Conservation (phyloP, 2,329 filamentous ascomycete genomes). For the Metarhizium humberi region DNA sequence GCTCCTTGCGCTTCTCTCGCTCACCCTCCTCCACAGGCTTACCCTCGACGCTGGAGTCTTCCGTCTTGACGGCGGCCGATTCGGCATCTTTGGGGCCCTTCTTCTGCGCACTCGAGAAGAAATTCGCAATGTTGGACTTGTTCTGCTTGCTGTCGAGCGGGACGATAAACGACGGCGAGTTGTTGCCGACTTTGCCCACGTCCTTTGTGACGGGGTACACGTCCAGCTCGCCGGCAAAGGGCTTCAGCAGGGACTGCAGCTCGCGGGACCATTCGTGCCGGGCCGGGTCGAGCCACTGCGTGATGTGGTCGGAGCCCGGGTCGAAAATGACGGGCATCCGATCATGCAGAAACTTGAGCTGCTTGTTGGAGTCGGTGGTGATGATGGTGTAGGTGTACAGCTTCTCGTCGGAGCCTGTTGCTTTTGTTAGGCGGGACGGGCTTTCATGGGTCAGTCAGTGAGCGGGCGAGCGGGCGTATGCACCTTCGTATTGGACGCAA, state of each 20-base stretch:
- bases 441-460: background rate
- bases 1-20: slow-evolving; percentile 16
- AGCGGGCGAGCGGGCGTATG: slow-evolving; percentile 3
- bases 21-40: too few species aligned
- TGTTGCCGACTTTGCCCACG: slow-evolving; percentile 90
- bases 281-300: slow-evolving; percentile 68
- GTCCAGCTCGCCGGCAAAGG: slow-evolving; percentile 70
- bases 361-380: slow-evolving; percentile 77
- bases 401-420: slow-evolving; percentile 41
- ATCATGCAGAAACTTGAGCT: slow-evolving; percentile 80
- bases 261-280: slow-evolving; percentile 66
- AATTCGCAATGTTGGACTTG: slow-evolving; percentile 89
- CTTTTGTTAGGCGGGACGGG: background rate
- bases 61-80: background rate
- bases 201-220: slow-evolving; percentile 81
- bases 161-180: slow-evolving; percentile 74
- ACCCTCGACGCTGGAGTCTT: background rate
- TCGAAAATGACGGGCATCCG: slow-evolving; percentile 93
- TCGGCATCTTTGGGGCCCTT: background rate
- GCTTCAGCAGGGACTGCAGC: slow-evolving; percentile 69
- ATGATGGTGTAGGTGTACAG: slow-evolving; percentile 89
- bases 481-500: slow-evolving; percentile 70
- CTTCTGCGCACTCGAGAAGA: slow-evolving; percentile 58
- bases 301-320: slow-evolving; percentile 59
- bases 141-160: slow-evolving; percentile 80